Evolutionary conservation across 2,329 filamentous ascomycete species (phyloP).

Genomic region (Pseudogymnoascus sp.): DNA sequence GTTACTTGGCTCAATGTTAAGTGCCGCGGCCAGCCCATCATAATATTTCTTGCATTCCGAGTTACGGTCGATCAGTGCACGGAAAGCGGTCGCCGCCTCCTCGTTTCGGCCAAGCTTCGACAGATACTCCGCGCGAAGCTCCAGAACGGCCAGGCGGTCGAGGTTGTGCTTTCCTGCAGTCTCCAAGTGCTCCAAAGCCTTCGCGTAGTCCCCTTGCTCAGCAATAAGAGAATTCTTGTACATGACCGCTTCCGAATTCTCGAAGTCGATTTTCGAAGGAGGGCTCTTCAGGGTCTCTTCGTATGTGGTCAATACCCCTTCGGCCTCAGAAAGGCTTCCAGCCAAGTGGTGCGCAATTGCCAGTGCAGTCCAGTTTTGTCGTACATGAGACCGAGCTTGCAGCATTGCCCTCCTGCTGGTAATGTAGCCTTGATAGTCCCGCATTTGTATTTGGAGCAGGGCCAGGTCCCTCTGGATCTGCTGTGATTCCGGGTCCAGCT

Average conservation of each 20-base stretch:
- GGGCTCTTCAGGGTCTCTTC: slow-evolving; percentile 84
- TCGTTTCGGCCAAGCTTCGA: slow-evolving; percentile 66
- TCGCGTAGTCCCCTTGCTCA: slow-evolving; percentile 74
- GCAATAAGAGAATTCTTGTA: slow-evolving; percentile 96
- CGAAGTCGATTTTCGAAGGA: slow-evolving; percentile 70
- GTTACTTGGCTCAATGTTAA: slow-evolving; percentile 57
- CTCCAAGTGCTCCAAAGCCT: slow-evolving; percentile 81
- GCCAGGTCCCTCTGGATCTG: slow-evolving; percentile 94
- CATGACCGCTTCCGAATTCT: slow-evolving; percentile 87
- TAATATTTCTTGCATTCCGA: slow-evolving; percentile 84
- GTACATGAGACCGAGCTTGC: slow-evolving; percentile 68
- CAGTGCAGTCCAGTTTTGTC: slow-evolving; percentile 96
- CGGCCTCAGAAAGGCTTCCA: slow-evolving; percentile 78
- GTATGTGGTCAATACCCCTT: slow-evolving; percentile 84
- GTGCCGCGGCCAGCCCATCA: slow-evolving; percentile 61
- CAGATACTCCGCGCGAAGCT: slow-evolving; percentile 78
- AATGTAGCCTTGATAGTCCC: slow-evolving; percentile 89
- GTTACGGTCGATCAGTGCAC: slow-evolving; percentile 76
- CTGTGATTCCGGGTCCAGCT: slow-evolving; percentile 84
- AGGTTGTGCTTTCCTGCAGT: slow-evolving; percentile 67
- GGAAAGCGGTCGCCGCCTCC: slow-evolving; percentile 77
- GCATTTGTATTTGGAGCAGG: slow-evolving; percentile 89
- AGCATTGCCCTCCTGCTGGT: slow-evolving; percentile 85
- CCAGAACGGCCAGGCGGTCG: slow-evolving; percentile 78
- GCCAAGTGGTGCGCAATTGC: slow-evolving; percentile 86